These are phyloP conservation scores for Lodderomyces margitis DNA, from an alignment of 1,139 yeast genomes.

Conservation along the genomic window DNA sequence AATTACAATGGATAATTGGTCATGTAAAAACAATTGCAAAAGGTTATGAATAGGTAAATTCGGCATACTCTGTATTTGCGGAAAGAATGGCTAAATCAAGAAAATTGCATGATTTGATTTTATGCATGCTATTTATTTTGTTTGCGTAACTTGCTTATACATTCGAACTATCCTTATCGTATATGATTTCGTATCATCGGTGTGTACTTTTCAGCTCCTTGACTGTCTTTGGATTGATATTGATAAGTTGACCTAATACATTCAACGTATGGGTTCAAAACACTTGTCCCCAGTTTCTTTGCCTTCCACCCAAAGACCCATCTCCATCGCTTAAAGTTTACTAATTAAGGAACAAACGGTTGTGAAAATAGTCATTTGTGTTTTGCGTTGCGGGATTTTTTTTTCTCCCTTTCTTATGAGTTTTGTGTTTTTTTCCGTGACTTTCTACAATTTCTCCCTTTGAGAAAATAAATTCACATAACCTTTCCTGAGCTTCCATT, in stretches of 20 bases:
- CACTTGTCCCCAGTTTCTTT: too few relatives aligned
- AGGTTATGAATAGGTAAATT: neutral
- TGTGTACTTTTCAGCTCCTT: too few relatives aligned
- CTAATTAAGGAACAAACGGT: too few relatives aligned
- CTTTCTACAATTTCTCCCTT: neutral
- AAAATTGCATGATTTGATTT: neutral
- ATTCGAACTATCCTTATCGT: too few relatives aligned
- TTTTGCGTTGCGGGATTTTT: constrained; percentile 1
- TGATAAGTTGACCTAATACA: too few relatives aligned
- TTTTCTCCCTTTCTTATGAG: neutral
- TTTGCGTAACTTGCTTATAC: neutral
- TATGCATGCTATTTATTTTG: neutral
- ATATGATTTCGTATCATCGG: too few relatives aligned
- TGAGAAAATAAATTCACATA: too few relatives aligned
- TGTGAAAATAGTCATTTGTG: too few relatives aligned
- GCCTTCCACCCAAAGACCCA: too few relatives aligned
- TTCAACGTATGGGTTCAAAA: too few relatives aligned
- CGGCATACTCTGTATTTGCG: neutral
- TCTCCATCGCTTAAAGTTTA: too few relatives aligned
- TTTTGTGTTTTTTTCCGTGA: constrained; percentile 1
- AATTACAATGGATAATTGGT: neutral
- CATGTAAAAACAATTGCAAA: neutral
- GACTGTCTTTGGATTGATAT: too few relatives aligned
- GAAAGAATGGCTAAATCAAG: neutral
- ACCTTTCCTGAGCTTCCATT: neutral